These are phyloP conservation scores for Kingdonia uniflora DNA, from an alignment of 164 flowering plant species.

Conservation along the genomic window DNA sequence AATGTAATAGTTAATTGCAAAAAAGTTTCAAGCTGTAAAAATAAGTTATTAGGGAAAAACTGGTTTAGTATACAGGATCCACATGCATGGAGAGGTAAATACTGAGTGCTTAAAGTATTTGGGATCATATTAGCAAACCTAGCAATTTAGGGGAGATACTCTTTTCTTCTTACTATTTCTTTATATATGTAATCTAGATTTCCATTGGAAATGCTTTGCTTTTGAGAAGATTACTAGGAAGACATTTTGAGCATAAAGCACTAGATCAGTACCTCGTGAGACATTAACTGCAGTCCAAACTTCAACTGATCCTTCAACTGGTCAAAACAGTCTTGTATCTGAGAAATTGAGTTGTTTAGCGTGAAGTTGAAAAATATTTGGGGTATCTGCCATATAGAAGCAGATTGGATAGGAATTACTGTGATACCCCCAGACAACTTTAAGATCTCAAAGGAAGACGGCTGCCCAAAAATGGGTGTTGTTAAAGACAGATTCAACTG, in stretches of 20 bases:
- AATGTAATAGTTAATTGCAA: too few relatives aligned
- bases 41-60: too few relatives aligned
- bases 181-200: too few relatives aligned
- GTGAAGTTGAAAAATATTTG: conserved; percentile 62
- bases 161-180: too few relatives aligned
- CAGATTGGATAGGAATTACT: conserved; percentile 33
- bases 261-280: conserved; percentile 44
- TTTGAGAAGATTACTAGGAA: too few relatives aligned
- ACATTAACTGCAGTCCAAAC: conserved; percentile 44
- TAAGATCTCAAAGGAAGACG: conserved; percentile 52
- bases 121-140: too few relatives aligned
- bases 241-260: background rate
- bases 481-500: conserved; percentile 50
- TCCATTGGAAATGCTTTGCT: too few relatives aligned
- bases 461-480: conserved; percentile 45
- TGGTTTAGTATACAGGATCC: too few relatives aligned
- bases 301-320: conserved; percentile 49
- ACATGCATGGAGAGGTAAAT: too few relatives aligned
- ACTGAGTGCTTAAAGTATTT: too few relatives aligned
- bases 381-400: conserved; percentile 30
- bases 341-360: conserved; percentile 47
- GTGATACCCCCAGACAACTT: conserved; percentile 67
- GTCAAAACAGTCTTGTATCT: conserved; percentile 32
- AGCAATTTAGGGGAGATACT: too few relatives aligned
- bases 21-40: too few relatives aligned